Evolutionary conservation across 2,329 filamentous ascomycete species (phyloP).

Genomic region (Hortaea werneckii): DNA sequence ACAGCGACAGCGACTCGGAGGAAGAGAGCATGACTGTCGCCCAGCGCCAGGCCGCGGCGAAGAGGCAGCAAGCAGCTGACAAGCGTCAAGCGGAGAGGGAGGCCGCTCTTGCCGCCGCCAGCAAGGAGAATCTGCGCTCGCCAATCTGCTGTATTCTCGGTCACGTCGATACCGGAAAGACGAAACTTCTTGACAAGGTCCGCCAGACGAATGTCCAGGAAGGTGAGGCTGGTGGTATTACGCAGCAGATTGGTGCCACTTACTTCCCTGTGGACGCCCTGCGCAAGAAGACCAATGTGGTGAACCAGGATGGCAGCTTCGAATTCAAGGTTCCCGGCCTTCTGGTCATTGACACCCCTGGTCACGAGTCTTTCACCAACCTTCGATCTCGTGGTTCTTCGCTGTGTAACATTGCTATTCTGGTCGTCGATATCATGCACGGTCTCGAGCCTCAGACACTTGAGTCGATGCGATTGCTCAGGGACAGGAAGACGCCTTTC

Average conservation of each 20-base stretch:
- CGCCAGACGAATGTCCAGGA: conserved; percentile 98
- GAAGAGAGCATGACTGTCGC: conserved; percentile 69
- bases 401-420: conserved; percentile 96
- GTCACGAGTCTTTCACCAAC: conserved; percentile 99
- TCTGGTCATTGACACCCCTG: conserved; percentile 92
- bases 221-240: conserved; percentile 98
- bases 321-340: conserved; percentile 97
- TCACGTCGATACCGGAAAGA: conserved; percentile 99
- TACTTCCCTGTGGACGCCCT: conserved; percentile 97
- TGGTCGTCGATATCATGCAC: conserved; percentile 99
- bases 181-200: conserved; percentile 97
- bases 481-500: conserved; percentile 92
- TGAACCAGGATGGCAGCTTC: conserved; percentile 82
- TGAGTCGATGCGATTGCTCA: conserved; percentile 89
- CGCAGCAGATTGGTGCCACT: conserved; percentile 97
- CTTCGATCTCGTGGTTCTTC: conserved; percentile 92
- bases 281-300: conserved; percentile 80
- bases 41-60: conserved; percentile 59
- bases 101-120: conserved; percentile 80
- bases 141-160: conserved; percentile 99
- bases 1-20: conserved; percentile 43
- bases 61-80: conserved; percentile 81
- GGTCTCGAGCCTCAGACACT: conserved; percentile 93
- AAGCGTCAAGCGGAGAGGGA: conserved; percentile 83
- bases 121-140: conserved; percentile 87